A percentile compares a stretch with the other conserved stretches of the same genome.
phyloP scores from a whole-genome alignment of 805 yeast species.

The Suhomyces sp. region DNA sequence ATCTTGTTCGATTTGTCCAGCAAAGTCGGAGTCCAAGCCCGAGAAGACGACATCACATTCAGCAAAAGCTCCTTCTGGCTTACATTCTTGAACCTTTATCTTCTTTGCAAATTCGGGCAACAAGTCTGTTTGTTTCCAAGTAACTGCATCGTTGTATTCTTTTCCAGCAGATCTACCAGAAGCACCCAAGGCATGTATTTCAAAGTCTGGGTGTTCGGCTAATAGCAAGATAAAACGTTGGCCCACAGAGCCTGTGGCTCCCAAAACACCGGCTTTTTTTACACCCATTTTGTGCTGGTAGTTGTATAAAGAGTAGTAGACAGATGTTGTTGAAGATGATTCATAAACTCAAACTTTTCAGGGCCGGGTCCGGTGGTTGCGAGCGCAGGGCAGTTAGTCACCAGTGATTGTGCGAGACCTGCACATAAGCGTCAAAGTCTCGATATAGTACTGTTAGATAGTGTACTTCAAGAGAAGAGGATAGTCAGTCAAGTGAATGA shows the following conservation, averaged over 20 bases:
- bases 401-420: too few relatives aligned
- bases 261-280: conserved; percentile 81
- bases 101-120: conserved; percentile 68
- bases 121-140: conserved; percentile 90
- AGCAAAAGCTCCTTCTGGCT: conserved; percentile 63
- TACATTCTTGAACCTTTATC: conserved; percentile 75
- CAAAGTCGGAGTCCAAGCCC: conserved; percentile 89
- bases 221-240: conserved; percentile 88
- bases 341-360: conserved; percentile 5
- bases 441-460: too few relatives aligned
- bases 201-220: conserved; percentile 86
- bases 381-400: conserved; percentile 1
- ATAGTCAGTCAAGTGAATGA: too few relatives aligned
- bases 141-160: conserved; percentile 76
- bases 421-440: too few relatives aligned
- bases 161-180: conserved; percentile 93
- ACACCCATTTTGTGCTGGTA: conserved; percentile 11
- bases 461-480: too few relatives aligned
- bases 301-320: conserved; percentile 1
- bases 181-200: conserved; percentile 84
- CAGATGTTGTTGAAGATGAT: neutral
- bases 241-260: conserved; percentile 98
- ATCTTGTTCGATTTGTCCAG: conserved; percentile 87
- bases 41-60: conserved; percentile 94
- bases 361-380: conserved; percentile 6